A percentile compares a stretch with the other conserved stretches of the same genome.
Evolutionary conservation across 1,284 basidiomycete genomes (phyloP).

Genomic region (Cryptococcus sp.): DNA sequence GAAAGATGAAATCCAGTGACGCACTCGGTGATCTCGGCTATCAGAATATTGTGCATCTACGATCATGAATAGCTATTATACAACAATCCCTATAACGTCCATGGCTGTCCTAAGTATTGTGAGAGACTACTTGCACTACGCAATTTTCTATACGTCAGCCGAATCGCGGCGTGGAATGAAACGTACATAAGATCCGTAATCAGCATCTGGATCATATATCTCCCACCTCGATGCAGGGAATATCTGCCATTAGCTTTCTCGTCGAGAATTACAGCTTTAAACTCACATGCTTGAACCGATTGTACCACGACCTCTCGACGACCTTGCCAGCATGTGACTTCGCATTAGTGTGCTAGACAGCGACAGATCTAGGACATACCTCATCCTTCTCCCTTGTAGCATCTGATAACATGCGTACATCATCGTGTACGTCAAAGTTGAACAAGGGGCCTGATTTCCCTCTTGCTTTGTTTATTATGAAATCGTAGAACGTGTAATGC

Average conservation of each 20-base stretch:
- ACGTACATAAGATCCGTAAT: constrained; percentile 69
- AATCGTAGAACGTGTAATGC: constrained; percentile 98
- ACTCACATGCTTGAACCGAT: constrained; percentile 72
- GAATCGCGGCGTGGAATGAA: background rate
- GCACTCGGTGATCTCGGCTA: no score
- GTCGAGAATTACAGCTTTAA: background rate
- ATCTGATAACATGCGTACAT: constrained; percentile 90
- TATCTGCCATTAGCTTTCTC: constrained; percentile 54
- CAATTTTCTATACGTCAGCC: background rate
- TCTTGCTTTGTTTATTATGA: constrained; percentile 95
- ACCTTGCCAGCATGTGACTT: constrained; percentile 95
- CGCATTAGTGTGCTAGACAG: background rate
- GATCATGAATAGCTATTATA: no score
- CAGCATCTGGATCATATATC: constrained; percentile 88
- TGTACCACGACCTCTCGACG: constrained; percentile 92
- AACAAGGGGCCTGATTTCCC: constrained; percentile 98
- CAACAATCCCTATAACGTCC: no score
- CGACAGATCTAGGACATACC: constrained; percentile 18
- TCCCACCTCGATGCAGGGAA: constrained; percentile 95
- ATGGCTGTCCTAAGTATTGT: no score
- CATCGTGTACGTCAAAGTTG: constrained; percentile 99
- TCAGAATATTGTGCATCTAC: no score
- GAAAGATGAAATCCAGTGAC: no score
- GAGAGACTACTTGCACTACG: background rate
- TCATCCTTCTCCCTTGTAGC: constrained; percentile 97